Conservation (phyloP, 371 early-diverging fungal genomes). For the Mucor saturninus region DNA sequence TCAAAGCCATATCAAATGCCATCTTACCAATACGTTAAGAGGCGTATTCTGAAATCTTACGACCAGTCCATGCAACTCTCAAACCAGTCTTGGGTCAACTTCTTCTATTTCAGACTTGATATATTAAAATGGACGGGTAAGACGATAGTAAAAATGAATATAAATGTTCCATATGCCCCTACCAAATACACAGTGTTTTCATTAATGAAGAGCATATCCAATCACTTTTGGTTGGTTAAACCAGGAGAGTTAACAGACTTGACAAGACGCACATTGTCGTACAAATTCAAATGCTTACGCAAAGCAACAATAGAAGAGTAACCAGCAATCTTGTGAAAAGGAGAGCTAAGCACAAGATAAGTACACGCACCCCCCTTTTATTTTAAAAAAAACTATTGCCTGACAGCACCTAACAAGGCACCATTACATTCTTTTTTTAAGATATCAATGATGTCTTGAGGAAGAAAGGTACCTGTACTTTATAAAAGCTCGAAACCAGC, state of each 20-base stretch:
- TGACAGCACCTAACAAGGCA: conserved; percentile 96
- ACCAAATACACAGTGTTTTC: conserved; percentile 98
- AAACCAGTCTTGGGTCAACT: conserved; percentile 65
- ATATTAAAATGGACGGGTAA: conserved; percentile 54
- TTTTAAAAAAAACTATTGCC: conserved; percentile 49
- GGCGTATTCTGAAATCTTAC: conserved; percentile 88
- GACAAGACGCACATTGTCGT: conserved; percentile 94
- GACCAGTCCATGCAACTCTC: conserved; percentile 83
- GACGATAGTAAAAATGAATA: too few species aligned
- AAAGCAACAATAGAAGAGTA: conserved; percentile 95
- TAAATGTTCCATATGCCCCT: conserved; percentile 18
- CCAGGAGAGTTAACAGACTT: conserved; percentile 67
- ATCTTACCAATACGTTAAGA: conserved; percentile 83
- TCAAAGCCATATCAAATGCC: conserved; percentile 89
- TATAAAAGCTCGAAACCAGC: conserved; percentile 96
- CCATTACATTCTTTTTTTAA: conserved; percentile 86
- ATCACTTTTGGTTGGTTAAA: conserved; percentile 65
- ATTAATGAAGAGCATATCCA: conserved; percentile 94
- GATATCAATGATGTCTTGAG: conserved; percentile 79
- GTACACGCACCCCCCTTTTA: background rate
- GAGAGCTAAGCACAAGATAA: conserved; percentile 70
- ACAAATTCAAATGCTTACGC: conserved; percentile 90
- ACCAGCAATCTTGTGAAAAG: conserved; percentile 94
- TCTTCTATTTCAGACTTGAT: conserved; percentile 83
- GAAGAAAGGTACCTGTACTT: conserved; percentile 89